A percentile compares a stretch with the other conserved stretches of the same genome.
phyloP scores from a whole-genome alignment of 306 rosid species.

The Vicia villosa region DNA sequence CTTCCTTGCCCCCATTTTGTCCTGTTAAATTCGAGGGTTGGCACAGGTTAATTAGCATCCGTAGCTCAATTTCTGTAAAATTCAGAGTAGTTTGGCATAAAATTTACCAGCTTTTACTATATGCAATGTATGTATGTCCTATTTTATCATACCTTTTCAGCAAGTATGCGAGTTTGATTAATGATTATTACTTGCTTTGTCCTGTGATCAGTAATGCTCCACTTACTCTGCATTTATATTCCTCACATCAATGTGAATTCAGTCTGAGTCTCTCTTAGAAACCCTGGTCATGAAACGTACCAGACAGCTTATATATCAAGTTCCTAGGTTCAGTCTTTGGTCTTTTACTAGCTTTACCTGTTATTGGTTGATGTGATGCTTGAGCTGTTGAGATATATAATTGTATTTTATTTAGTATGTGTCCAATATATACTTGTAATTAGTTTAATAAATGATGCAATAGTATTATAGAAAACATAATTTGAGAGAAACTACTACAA shows the following conservation, averaged over 20 bases:
- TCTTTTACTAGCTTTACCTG: constrained; percentile 10
- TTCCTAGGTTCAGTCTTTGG: background rate
- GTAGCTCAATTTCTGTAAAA: constrained; percentile 50
- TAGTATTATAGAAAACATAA: no score
- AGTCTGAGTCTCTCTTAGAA: background rate
- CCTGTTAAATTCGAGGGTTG: constrained; percentile 61
- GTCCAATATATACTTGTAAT: no score
- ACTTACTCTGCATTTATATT: constrained; percentile 4
- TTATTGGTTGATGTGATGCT: background rate
- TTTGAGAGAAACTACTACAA: no score
- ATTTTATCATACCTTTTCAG: constrained; percentile 30
- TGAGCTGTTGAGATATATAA: background rate
- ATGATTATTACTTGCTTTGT: constrained; percentile 21
- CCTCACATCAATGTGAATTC: background rate
- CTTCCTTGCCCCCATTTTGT: constrained; percentile 48
- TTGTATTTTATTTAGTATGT: no score
- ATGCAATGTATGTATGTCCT: constrained; percentile 32
- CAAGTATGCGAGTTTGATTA: constrained; percentile 24
- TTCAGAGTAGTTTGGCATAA: constrained; percentile 47
- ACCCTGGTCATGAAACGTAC: background rate
- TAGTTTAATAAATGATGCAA: no score
- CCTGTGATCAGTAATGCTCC: constrained; percentile 16
- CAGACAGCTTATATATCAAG: background rate
- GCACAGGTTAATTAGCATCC: constrained; percentile 65
- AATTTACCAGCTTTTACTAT: constrained; percentile 32